Conservation (phyloP, 345 rosid species). For the Bruguiera sexangula region DNA sequence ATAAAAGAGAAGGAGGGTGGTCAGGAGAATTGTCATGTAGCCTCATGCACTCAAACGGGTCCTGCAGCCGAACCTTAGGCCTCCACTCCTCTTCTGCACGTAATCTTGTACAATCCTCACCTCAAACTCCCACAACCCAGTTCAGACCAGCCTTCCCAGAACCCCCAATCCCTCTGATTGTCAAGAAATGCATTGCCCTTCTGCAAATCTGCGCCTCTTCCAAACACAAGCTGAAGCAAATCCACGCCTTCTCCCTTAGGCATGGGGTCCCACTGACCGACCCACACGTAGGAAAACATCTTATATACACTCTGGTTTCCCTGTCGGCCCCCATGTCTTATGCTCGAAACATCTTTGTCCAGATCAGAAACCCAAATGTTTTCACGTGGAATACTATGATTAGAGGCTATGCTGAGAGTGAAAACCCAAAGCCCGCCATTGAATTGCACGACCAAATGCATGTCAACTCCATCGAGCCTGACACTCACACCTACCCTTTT, state of each 20-base stretch:
- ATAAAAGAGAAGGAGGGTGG: no score
- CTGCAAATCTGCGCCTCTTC: constrained; percentile 50
- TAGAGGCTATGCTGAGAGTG: constrained; percentile 71
- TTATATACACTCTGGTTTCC: constrained; percentile 49
- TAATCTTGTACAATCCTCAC: background rate
- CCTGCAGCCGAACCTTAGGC: background rate
- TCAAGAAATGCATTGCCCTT: constrained; percentile 51
- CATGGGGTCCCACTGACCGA: constrained; percentile 47
- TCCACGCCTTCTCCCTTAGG: constrained; percentile 70
- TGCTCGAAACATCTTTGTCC: constrained; percentile 49
- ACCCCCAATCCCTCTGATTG: constrained; percentile 6
- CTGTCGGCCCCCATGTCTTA: constrained; percentile 64
- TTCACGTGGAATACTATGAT: constrained; percentile 81
- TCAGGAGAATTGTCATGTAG: background rate
- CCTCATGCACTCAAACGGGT: constrained; percentile 15
- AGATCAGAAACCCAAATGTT: constrained; percentile 41
- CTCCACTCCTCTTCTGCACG: background rate
- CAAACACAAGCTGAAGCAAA: constrained; percentile 44
- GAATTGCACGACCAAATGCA: constrained; percentile 49
- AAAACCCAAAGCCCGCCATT: constrained; percentile 47
- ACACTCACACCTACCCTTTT: constrained; percentile 84
- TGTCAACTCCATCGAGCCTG: constrained; percentile 45
- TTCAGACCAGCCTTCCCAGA: constrained; percentile 5
- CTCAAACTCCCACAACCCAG: background rate
- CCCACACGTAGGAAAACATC: constrained; percentile 51